These are phyloP conservation scores for Trichocomaceae sp. DNA, from an alignment of 2,329 filamentous ascomycete genomes.

Conservation along the genomic window DNA sequence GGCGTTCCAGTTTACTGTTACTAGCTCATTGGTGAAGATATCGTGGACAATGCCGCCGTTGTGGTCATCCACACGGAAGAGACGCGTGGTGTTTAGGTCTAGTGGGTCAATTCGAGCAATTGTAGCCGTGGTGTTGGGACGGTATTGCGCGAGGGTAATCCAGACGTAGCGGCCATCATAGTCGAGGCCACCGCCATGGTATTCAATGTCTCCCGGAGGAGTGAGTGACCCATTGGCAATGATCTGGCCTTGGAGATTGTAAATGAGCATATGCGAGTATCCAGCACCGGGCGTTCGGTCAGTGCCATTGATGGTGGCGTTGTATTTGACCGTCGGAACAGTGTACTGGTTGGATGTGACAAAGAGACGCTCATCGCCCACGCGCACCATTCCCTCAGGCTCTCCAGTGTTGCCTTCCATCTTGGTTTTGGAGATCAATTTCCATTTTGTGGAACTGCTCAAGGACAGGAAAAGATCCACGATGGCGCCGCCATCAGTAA, in stretches of 20 bases:
- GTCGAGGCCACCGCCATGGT: conserved; percentile 46
- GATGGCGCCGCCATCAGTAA: conserved; percentile 23
- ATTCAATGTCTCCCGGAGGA: conserved; percentile 32
- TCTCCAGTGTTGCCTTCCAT: conserved; percentile 45
- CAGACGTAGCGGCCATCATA: conserved; percentile 45
- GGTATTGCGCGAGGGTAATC: conserved; percentile 43
- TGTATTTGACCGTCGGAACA: conserved; percentile 33
- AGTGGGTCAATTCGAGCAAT: conserved; percentile 36
- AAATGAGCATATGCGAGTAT: conserved; percentile 43
- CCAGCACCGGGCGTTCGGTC: conserved; percentile 45
- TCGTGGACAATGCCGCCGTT: conserved; percentile 45
- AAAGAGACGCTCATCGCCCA: conserved; percentile 40
- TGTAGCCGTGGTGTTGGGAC: conserved; percentile 43
- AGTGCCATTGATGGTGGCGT: conserved; percentile 57
- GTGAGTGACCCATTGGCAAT: conserved; percentile 44
- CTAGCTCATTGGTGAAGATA: conserved; percentile 28
- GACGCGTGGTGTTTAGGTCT: conserved; percentile 28
- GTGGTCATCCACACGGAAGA: conserved; percentile 39
- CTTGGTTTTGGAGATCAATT: conserved; percentile 35
- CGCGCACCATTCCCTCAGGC: conserved; percentile 44
- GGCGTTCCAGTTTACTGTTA: conserved; percentile 44
- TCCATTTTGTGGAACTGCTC: conserved; percentile 42
- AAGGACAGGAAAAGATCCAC: conserved; percentile 38
- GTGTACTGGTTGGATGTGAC: conserved; percentile 43
- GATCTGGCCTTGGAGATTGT: conserved; percentile 36